Evolutionary conservation across 371 early-diverging fungal species (phyloP).

Genomic region (Dichotomocladium elegans): DNA sequence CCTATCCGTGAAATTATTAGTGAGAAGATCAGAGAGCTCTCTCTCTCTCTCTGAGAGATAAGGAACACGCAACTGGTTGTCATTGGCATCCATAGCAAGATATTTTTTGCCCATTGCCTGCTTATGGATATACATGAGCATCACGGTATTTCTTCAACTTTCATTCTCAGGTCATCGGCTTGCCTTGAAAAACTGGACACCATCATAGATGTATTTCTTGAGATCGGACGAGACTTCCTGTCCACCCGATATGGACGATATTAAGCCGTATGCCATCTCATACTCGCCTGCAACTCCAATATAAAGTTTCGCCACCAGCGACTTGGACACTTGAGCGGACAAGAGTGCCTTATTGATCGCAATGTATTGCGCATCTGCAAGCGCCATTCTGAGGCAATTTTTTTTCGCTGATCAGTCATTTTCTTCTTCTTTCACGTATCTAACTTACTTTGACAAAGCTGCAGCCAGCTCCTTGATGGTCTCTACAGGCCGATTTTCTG

Average conservation of each 20-base stretch:
- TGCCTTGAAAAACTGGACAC: slow-evolving; percentile 50
- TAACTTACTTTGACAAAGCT: slow-evolving; percentile 47
- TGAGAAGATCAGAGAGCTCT: not conserved
- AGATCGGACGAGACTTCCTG: slow-evolving; percentile 56
- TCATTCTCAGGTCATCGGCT: no score
- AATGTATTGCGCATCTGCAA: slow-evolving; percentile 48
- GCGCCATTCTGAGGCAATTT: slow-evolving; percentile 30
- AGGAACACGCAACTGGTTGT: slow-evolving; percentile 55
- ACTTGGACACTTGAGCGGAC: slow-evolving; percentile 44
- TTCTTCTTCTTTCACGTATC: not conserved
- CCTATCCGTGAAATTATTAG: no score
- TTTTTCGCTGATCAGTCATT: not conserved
- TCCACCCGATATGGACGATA: slow-evolving; percentile 51
- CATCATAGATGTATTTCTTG: slow-evolving; percentile 55
- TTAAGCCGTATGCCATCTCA: slow-evolving; percentile 57
- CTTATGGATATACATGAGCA: not conserved
- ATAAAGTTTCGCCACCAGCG: slow-evolving; percentile 55
- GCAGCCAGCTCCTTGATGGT: slow-evolving; percentile 39
- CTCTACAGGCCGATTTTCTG: slow-evolving; percentile 36
- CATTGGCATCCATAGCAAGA: slow-evolving; percentile 61
- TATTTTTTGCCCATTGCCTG: slow-evolving; percentile 59
- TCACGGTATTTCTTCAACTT: no score
- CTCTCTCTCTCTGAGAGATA: no score
- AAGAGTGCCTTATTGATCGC: slow-evolving; percentile 46
- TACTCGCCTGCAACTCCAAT: slow-evolving; percentile 62